Evolutionary conservation across 495 filamentous ascomycete genomes (phyloP).

Genomic region (Tuber microsphaerosporum): DNA sequence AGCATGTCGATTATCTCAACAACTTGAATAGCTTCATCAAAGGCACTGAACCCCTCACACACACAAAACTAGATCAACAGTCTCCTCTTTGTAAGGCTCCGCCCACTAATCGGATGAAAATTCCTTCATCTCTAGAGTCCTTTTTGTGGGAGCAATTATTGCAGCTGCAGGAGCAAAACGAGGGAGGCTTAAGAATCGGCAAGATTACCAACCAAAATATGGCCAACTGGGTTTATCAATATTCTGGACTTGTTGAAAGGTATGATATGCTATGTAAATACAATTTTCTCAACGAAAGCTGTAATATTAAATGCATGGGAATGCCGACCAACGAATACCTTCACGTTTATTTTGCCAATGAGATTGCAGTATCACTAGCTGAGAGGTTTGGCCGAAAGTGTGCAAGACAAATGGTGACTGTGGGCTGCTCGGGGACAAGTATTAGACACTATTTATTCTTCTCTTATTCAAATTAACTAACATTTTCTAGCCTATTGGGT

Average conservation of each 20-base stretch:
- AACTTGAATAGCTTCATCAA: too few relatives aligned
- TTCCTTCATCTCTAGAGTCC: too few relatives aligned
- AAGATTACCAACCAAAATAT: too few relatives aligned
- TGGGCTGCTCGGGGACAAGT: not conserved
- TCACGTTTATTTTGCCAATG: not conserved
- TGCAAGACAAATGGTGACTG: too few relatives aligned
- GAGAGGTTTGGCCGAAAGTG: not conserved
- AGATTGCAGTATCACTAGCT: accelerated
- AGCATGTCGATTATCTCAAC: too few relatives aligned
- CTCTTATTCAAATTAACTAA: not conserved
- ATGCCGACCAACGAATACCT: not conserved
- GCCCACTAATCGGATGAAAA: too few relatives aligned
- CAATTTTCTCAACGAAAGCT: not conserved
- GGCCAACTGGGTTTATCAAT: not conserved
- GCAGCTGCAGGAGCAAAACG: not conserved
- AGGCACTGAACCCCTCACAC: too few relatives aligned
- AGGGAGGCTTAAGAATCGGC: not conserved
- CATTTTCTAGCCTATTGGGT: too few relatives aligned
- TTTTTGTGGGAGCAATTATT: not conserved
- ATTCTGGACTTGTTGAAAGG: not conserved
- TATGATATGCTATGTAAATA: not conserved
- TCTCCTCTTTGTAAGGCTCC: too few relatives aligned
- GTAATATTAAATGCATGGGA: not conserved
- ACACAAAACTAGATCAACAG: too few relatives aligned
- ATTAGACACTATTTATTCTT: not conserved